These are phyloP conservation scores for Primulina eburnea DNA, from an alignment of 257 asterid genomes.

Conservation along the genomic window DNA sequence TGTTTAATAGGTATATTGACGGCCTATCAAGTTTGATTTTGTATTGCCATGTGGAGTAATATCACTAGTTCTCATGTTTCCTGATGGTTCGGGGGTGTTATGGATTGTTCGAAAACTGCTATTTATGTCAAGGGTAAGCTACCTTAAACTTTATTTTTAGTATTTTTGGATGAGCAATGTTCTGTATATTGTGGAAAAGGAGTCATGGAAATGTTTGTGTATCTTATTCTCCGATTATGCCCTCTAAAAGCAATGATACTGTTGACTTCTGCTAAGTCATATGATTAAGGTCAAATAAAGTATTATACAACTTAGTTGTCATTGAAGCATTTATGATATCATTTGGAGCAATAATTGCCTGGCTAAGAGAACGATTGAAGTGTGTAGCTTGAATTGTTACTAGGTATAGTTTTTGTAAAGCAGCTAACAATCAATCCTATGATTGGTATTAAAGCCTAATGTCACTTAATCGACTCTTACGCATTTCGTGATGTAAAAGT, in stretches of 20 bases:
- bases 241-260: neutral
- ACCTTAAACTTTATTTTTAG: neutral
- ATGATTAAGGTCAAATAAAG: neutral
- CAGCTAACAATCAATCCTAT: too few relatives aligned
- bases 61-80: constrained; percentile 58
- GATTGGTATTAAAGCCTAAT: too few relatives aligned
- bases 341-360: neutral
- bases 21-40: constrained; percentile 3
- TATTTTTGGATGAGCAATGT: neutral
- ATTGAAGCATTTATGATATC: neutral
- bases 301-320: neutral
- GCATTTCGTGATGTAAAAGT: too few relatives aligned
- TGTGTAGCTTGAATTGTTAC: neutral
- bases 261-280: neutral
- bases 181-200: neutral
- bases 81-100: constrained; percentile 64
- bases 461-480: neutral
- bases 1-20: constrained; percentile 29
- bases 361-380: neutral
- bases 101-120: constrained; percentile 57
- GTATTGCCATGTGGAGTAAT: constrained; percentile 21
- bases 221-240: neutral
- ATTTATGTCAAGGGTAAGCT: constrained; percentile 58
- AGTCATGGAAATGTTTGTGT: neutral
- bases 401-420: neutral